A percentile compares a stretch with the other conserved stretches of the same genome.
Conservation (phyloP, 2,329 filamentous ascomycete genomes). For the Colletotrichum aenigma region DNA sequence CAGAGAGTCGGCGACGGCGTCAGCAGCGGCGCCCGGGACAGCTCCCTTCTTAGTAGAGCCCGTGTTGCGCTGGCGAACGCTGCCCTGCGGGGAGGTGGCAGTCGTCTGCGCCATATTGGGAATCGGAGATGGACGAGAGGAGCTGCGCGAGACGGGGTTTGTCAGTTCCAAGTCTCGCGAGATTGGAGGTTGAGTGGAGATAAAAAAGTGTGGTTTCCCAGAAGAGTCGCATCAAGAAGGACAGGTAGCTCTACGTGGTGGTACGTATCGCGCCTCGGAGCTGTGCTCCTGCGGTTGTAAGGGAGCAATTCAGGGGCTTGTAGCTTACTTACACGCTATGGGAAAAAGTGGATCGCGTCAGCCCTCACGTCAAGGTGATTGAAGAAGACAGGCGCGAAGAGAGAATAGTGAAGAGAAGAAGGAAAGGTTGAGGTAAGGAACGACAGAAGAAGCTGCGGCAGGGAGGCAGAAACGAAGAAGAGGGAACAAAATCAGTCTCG, state of each 20-base stretch:
- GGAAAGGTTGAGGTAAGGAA: constrained; percentile 12
- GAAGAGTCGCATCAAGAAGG: constrained; percentile 9
- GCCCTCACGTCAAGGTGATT: constrained; percentile 2
- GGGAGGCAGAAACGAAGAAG: not conserved
- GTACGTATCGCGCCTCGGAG: constrained; percentile 15
- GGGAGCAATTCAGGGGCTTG: constrained; percentile 11
- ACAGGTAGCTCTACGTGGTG: constrained; percentile 13
- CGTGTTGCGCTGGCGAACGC: constrained; percentile 63
- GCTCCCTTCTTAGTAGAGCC: constrained; percentile 52
- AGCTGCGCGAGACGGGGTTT: constrained; percentile 7
- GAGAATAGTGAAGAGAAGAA: constrained; percentile 10
- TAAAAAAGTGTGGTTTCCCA: not conserved
- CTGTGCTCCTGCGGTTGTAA: not conserved
- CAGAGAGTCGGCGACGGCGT: constrained; percentile 57
- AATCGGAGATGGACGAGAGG: constrained; percentile 9
- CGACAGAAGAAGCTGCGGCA: constrained; percentile 9
- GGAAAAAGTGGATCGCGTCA: constrained; percentile 10
- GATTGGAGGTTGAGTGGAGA: not conserved
- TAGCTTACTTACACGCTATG: constrained; percentile 17
- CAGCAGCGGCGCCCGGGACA: constrained; percentile 38
- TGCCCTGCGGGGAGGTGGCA: constrained; percentile 58
- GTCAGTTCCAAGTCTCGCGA: constrained; percentile 6
- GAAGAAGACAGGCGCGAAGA: constrained; percentile 1
- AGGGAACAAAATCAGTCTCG: not conserved
- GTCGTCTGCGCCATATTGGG: constrained; percentile 44